Evolutionary conservation across 257 asterid genomes (phyloP), one percentile per base, ranked within the genome.

Genomic region (Solanum etuberosum): DNA sequence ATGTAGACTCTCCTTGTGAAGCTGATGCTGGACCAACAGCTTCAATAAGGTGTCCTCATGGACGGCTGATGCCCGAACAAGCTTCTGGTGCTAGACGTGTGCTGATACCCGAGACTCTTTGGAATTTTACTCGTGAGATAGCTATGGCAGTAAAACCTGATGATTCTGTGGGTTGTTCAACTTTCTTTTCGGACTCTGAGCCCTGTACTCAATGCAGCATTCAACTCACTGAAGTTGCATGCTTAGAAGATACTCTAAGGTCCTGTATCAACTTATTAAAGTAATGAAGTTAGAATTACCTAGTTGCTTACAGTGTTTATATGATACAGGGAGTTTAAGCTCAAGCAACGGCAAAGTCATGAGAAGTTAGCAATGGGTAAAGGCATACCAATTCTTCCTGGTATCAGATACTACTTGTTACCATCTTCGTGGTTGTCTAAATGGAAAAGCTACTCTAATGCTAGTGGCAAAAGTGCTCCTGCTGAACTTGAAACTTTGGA

Each of bases 21-120:
- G 99, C 98, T 89, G 99, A 97, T 93, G 92, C 99, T 71, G 98
- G 97, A 89, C 99, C 99, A 2, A 97, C 99, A 27, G 96, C 98
- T 89, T 92, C 98, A 83, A 92, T 97, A 88, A 94, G 97, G 87
- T 97, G 99, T 88, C 94, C 95, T 72, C 99, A 97, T 86, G 98
- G 99, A 72, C 91, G 90, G 90, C 96, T 97, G 87, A 85, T 95
- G 96, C 99, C 99, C 70, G 98, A 96, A 84, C 93, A 90, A 68
- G 98, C 98, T 74, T 86, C 96, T 91, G 98, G 99, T 72, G 99
- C 98, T 84, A 95, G 90, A 91, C 98, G 97, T 68, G 59, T 93
- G 88, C 92, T 92, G 85, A 94, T 97, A 89, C 95, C 99, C 3
- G 98, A 95, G 92, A 91, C 46, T 87, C 98, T 97, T 86, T 97